Evolutionary conservation across 2,329 filamentous ascomycete species (phyloP).

Genomic region (Fusarium ramigenum): DNA sequence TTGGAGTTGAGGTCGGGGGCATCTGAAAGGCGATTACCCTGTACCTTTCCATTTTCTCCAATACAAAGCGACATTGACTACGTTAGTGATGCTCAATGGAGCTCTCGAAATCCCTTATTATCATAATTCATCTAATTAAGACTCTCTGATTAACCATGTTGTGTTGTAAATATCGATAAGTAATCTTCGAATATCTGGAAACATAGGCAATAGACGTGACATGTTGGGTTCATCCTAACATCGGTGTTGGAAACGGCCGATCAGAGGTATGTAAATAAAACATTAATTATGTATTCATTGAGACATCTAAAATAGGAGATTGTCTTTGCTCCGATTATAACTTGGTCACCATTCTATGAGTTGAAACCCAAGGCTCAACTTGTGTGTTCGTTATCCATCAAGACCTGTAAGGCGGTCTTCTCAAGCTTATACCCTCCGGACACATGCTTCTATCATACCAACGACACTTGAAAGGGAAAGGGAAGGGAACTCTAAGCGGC

Average conservation of each 20-base stretch:
- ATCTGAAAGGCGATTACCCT: conserved; percentile 26
- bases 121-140: background rate
- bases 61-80: background rate
- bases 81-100: background rate
- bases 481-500: conserved; percentile 39
- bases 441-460: background rate
- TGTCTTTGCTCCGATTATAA: background rate
- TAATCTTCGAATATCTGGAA: background rate
- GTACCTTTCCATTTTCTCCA: background rate
- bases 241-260: background rate
- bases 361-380: background rate
- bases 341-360: conserved; percentile 22
- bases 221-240: too few relatives aligned
- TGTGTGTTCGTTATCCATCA: background rate
- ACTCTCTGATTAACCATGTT: too few relatives aligned
- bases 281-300: conserved; percentile 7
- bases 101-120: too few relatives aligned
- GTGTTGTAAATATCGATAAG: rapidly evolving
- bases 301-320: conserved; percentile 16
- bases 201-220: too few relatives aligned
- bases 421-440: background rate
- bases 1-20: conserved; percentile 26
- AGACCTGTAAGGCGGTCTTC: background rate
- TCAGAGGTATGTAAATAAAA: background rate
- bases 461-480: background rate